phyloP scores from a whole-genome alignment of 805 yeast species.

The Wickerhamiella siamensis region DNA sequence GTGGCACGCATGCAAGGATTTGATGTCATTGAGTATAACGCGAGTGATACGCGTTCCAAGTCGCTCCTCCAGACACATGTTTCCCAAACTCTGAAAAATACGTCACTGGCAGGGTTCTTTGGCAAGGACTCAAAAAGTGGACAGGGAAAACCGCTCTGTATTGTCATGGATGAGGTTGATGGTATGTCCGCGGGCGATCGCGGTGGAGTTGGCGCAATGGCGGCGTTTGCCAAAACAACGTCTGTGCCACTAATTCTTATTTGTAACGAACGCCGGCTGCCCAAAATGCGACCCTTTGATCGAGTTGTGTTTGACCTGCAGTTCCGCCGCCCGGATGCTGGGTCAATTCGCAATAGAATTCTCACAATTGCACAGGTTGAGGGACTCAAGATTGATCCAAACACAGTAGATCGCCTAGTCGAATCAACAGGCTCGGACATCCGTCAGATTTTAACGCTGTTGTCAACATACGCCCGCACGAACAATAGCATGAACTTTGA shows the following conservation, averaged over 20 bases:
- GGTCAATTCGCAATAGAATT: constrained; percentile 65
- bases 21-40: constrained; percentile 73
- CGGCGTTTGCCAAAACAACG: constrained; percentile 72
- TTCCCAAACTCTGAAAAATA: constrained; percentile 59
- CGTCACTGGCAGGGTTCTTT: constrained; percentile 72
- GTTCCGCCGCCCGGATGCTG: constrained; percentile 79
- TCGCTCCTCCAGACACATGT: constrained; percentile 53
- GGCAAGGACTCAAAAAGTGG: constrained; percentile 22
- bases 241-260: constrained; percentile 82
- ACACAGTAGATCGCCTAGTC: constrained; percentile 69
- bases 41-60: constrained; percentile 79
- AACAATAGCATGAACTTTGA: constrained; percentile 45
- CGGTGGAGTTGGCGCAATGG: constrained; percentile 94
- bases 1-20: constrained; percentile 69
- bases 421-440: constrained; percentile 81
- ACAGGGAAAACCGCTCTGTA: constrained; percentile 39
- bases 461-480: constrained; percentile 73
- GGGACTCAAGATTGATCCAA: constrained; percentile 62
- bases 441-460: constrained; percentile 79
- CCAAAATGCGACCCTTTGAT: constrained; percentile 94
- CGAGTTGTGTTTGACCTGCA: constrained; percentile 62
- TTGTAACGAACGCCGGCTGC: constrained; percentile 83
- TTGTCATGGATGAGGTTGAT: constrained; percentile 97
- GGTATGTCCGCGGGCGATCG: constrained; percentile 99
- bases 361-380: constrained; percentile 86